phyloP scores from a whole-genome alignment of 768 basidiomycete species.

The Amanita polypyramis region DNA sequence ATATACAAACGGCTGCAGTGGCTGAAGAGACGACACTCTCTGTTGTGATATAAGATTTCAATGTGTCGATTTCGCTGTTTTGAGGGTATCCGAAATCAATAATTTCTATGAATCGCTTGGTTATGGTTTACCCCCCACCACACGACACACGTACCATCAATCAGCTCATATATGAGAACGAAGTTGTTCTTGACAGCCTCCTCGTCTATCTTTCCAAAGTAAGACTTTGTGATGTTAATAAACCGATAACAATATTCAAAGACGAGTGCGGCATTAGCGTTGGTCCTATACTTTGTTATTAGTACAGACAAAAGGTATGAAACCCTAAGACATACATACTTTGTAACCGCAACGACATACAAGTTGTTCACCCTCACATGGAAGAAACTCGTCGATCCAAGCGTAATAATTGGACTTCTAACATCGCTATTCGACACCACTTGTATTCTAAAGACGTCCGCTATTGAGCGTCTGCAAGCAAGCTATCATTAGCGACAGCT shows the following conservation, averaged over 20 bases:
- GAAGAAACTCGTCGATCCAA: conserved; percentile 98
- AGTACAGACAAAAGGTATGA: neutral
- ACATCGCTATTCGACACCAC: conserved; percentile 97
- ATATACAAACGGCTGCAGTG: conserved; percentile 60
- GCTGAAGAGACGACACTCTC: conserved; percentile 86
- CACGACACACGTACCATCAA: conserved; percentile 70
- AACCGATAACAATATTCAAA: conserved; percentile 98
- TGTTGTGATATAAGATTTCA: conserved; percentile 97
- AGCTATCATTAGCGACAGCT: conserved; percentile 7
- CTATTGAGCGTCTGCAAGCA: conserved; percentile 73
- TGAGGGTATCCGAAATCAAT: conserved; percentile 99
- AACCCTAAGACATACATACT: conserved; percentile 37
- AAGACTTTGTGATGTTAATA: conserved; percentile 86
- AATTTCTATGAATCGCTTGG: conserved; percentile 47
- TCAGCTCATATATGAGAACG: conserved; percentile 93
- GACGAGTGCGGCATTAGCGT: conserved; percentile 94
- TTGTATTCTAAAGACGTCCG: conserved; percentile 97
- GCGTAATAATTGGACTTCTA: conserved; percentile 91
- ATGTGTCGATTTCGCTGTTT: conserved; percentile 95
- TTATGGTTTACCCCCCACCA: neutral
- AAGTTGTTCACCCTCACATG: conserved; percentile 94
- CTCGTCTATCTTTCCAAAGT: conserved; percentile 98
- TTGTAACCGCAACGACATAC: conserved; percentile 92
- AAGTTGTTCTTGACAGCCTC: conserved; percentile 99
- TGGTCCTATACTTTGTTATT: conserved; percentile 47